Base-by-base conservation (phyloP, 2,329 filamentous ascomycete species). In the Triangularia verruculosa region DNA sequence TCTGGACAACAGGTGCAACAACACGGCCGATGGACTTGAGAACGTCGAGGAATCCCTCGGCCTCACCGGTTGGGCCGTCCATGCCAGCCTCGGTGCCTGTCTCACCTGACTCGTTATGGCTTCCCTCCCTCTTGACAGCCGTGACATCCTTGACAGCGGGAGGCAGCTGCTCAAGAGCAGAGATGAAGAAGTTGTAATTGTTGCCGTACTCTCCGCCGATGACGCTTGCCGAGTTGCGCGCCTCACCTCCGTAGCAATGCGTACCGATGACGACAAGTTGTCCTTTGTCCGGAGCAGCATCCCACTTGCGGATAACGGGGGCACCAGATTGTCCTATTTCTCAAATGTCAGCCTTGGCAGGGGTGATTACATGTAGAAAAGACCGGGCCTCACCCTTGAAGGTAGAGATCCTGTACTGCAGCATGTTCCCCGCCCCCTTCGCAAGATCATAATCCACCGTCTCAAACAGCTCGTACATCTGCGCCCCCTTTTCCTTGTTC, bases 391-490 rank as follows among this genome's bases (percentile, higher is more conserved):
- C 65, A 74, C 74, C 72, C 12, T 68, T 65, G 60, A 66, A 72
- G 1, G 73, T 74, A 28, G 70, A 71, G 8, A 76, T 65, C 4
- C 62, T 6, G 17, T 76, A 74, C 52, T 74, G 68, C n/a, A 76
- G 27, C 74, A 76, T 72, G 52, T 70, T 62, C 3, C 66, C 59
- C 15, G 61, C 9, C 43, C 61, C 72, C 2, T 57, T 59, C 0
- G 53, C 58, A 6, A 74, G 61, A 54, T 74, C 63, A 27, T 69
- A 75, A 7, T 67, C 55, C 2, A 66, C 70, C 3, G 13, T 54
- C 9, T 57, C 25, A 58, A 70, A 74, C 61, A 72, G 66, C 57
- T 75, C 74, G 28, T 75, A 75, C 74, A 76, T 76, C 62, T 72
- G 63, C 7, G 69, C 74, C n/a, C 75, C 74, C 1, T 62, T 61